phyloP scores from a whole-genome alignment of 495 filamentous ascomycete genomes.

The Hyphodiscus hymeniophilus region DNA sequence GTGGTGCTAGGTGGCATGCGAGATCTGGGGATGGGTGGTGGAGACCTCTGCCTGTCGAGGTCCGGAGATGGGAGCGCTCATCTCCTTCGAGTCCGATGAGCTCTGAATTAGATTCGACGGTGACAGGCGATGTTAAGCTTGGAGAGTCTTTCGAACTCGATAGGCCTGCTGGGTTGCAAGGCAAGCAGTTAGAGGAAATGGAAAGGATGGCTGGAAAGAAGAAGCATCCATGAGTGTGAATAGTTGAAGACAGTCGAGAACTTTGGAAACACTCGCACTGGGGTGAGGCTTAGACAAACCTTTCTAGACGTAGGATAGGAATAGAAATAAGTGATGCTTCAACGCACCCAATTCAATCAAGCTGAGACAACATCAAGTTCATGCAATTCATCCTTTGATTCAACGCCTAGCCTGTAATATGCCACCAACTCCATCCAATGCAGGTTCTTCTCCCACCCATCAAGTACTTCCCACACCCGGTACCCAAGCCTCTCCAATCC shows the following conservation, averaged over 20 bases:
- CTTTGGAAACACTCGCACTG: no score
- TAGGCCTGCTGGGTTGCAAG: constrained; percentile 30
- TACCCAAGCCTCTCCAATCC: constrained; percentile 58
- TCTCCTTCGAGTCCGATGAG: constrained; percentile 19
- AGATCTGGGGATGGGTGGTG: constrained; percentile 48
- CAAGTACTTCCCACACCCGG: constrained; percentile 14
- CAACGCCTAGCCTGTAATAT: background rate
- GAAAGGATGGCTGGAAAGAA: constrained; percentile 26
- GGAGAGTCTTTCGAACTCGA: constrained; percentile 32
- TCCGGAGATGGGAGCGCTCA: constrained; percentile 48
- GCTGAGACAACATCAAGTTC: no score
- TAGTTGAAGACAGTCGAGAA: no score
- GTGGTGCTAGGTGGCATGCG: constrained; percentile 54
- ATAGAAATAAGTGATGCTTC: constrained; percentile 14
- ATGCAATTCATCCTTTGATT: background rate
- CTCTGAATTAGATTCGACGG: constrained; percentile 6
- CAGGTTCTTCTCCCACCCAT: background rate
- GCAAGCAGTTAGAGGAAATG: constrained; percentile 12
- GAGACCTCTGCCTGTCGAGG: constrained; percentile 50
- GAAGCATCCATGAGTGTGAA: constrained; percentile 31
- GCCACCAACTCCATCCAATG: constrained; percentile 1
- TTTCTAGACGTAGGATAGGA: constrained; percentile 26
- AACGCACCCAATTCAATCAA: no score
- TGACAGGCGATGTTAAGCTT: constrained; percentile 27
- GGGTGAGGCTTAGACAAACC: no score